phyloP scores from a whole-genome alignment of 805 yeast genomes.

The Candida gorgasii region DNA sequence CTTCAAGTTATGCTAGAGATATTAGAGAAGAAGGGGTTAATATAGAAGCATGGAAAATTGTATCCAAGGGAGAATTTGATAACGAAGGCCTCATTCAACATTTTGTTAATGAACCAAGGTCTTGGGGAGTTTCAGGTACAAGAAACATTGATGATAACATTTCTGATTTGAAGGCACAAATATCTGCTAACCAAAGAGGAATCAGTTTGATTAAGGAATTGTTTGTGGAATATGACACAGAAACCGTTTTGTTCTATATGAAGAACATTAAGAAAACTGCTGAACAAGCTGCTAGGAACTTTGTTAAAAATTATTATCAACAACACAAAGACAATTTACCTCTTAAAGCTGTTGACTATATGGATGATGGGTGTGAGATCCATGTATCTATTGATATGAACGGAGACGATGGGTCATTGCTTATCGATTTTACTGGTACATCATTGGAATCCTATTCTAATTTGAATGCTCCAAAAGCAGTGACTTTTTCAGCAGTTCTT shows the following conservation, averaged over 20 bases:
- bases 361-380: slow-evolving; percentile 21
- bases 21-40: slow-evolving; percentile 24
- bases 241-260: slow-evolving; percentile 72
- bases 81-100: slow-evolving; percentile 18
- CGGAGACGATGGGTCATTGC: slow-evolving; percentile 21
- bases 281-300: slow-evolving; percentile 61
- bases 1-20: slow-evolving; percentile 20
- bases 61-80: slow-evolving; percentile 20
- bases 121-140: slow-evolving; percentile 22
- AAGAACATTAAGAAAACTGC: slow-evolving; percentile 80
- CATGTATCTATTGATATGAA: slow-evolving; percentile 20
- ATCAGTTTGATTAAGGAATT: slow-evolving; percentile 60
- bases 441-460: slow-evolving; percentile 33
- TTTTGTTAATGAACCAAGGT: slow-evolving; percentile 19
- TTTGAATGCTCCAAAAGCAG: slow-evolving; percentile 87
- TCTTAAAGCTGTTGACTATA: slow-evolving; percentile 18
- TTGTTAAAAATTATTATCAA: slow-evolving; percentile 24
- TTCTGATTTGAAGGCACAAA: slow-evolving; percentile 74
- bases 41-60: slow-evolving; percentile 21
- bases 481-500: slow-evolving; percentile 81
- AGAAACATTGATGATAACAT: slow-evolving; percentile 23
- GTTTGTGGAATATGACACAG: slow-evolving; percentile 59
- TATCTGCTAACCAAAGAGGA: slow-evolving; percentile 86
- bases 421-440: slow-evolving; percentile 29
- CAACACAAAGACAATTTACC: slow-evolving; percentile 43